These are phyloP conservation scores for Kwoniella sp. DNA, from an alignment of 768 basidiomycete genomes.

Conservation along the genomic window DNA sequence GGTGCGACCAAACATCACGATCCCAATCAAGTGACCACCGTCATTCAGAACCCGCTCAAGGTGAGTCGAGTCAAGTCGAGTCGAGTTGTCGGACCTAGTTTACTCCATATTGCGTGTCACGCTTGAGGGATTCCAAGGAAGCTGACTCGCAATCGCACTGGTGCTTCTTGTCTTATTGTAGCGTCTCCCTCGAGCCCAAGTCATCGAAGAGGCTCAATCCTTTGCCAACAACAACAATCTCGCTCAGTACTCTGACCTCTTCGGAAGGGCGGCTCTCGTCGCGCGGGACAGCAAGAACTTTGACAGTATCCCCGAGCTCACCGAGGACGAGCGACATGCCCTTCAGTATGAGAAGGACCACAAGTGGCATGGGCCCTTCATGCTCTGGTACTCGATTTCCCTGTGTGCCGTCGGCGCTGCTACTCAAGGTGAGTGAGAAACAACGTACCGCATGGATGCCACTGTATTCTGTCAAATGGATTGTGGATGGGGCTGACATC, in stretches of 20 bases:
- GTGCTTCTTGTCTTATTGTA: neutral
- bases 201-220: conserved; percentile 22
- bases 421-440: conserved; percentile 35
- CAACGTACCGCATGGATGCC: no score
- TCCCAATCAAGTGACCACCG: neutral
- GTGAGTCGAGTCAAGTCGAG: conserved; percentile 19
- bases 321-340: conserved; percentile 44
- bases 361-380: conserved; percentile 52
- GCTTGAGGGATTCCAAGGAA: neutral
- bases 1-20: neutral
- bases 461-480: neutral
- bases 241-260: conserved; percentile 28
- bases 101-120: neutral
- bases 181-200: conserved; percentile 15
- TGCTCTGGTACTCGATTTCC: conserved; percentile 45
- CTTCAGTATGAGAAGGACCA: conserved; percentile 48
- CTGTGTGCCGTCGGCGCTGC: conserved; percentile 50
- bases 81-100: neutral
- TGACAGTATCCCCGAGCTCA: conserved; percentile 33
- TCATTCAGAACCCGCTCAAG: conserved; percentile 36
- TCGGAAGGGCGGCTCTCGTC: conserved; percentile 41
- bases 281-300: conserved; percentile 37
- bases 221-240: conserved; percentile 35
- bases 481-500: neutral
- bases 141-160: neutral